phyloP scores from a whole-genome alignment of 495 filamentous ascomycete genomes.

The Podospora pseudopauciseta region DNA sequence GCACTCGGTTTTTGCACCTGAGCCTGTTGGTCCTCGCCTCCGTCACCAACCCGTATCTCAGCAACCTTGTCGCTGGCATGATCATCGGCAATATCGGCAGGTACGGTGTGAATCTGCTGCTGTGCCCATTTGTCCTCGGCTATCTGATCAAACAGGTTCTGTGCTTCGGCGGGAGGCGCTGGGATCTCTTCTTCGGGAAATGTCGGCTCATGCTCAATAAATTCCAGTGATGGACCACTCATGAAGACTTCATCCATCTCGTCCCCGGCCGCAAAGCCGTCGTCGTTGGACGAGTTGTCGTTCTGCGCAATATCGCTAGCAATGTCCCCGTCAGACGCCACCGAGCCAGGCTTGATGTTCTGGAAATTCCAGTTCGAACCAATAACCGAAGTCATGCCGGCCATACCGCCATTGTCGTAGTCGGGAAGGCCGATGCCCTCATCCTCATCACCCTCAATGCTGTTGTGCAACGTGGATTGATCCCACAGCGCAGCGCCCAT shows the following conservation, averaged over 20 bases:
- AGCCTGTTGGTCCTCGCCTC: slow-evolving; percentile 18
- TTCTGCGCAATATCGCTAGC: slow-evolving; percentile 44
- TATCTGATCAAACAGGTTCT: slow-evolving; percentile 26
- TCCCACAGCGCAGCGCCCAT: slow-evolving; percentile 20
- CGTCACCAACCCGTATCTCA: slow-evolving; percentile 45
- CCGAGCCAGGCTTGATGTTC: slow-evolving; percentile 25
- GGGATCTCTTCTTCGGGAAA: slow-evolving; percentile 9
- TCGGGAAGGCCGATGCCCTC: slow-evolving; percentile 28
- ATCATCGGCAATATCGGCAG: slow-evolving; percentile 27
- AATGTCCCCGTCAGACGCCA: slow-evolving; percentile 25
- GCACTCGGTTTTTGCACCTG: neutral
- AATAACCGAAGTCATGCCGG: slow-evolving; percentile 30
- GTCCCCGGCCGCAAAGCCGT: slow-evolving; percentile 13
- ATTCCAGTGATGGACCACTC: slow-evolving; percentile 14
- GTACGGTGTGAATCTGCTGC: slow-evolving; percentile 34
- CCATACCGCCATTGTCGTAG: slow-evolving; percentile 26
- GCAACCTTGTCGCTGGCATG: slow-evolving; percentile 40
- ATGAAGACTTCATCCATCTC: slow-evolving; percentile 22
- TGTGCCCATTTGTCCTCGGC: slow-evolving; percentile 32
- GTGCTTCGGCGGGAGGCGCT: slow-evolving; percentile 17
- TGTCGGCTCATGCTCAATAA: slow-evolving; percentile 21
- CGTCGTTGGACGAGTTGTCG: slow-evolving; percentile 24
- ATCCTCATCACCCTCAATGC: slow-evolving; percentile 44
- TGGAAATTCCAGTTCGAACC: slow-evolving; percentile 38
- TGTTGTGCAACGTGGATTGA: slow-evolving; percentile 29